Conservation (phyloP, 2,329 filamentous ascomycete species). For the Ceratocystis colombiana region DNA sequence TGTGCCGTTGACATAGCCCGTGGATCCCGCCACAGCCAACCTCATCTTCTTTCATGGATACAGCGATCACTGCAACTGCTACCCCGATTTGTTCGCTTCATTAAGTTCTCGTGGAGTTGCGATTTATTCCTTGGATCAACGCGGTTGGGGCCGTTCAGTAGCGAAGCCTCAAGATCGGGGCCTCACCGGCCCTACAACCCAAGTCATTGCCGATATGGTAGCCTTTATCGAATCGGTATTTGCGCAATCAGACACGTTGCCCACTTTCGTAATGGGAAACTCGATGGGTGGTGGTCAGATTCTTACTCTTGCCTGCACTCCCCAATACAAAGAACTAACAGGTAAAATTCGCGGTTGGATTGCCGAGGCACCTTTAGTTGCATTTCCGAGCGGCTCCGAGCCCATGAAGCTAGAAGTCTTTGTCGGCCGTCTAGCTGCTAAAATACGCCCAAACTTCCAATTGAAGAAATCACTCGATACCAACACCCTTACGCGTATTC, state of each 20-base stretch:
- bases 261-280: constrained; percentile 79
- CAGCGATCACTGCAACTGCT: constrained; percentile 72
- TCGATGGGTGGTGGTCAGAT: constrained; percentile 81
- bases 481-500: constrained; percentile 57
- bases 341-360: constrained; percentile 60
- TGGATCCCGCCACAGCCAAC: constrained; percentile 53
- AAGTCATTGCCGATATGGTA: constrained; percentile 67
- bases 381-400: constrained; percentile 53
- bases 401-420: constrained; percentile 55
- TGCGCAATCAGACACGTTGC: constrained; percentile 45
- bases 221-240: constrained; percentile 51
- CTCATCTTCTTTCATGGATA: constrained; percentile 82
- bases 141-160: constrained; percentile 74
- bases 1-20: constrained; percentile 37
- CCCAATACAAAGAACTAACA: constrained; percentile 45
- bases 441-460: constrained; percentile 56
- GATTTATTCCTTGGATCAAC: constrained; percentile 71
- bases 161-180: constrained; percentile 53
- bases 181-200: constrained; percentile 60
- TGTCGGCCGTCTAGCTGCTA: constrained; percentile 56
- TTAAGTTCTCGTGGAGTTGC: constrained; percentile 65
- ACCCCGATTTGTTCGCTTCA: constrained; percentile 61
- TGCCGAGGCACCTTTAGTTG: constrained; percentile 68
- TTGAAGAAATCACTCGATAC: constrained; percentile 56
- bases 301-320: constrained; percentile 48